These are phyloP conservation scores for Protea cynaroides DNA, from an alignment of 164 flowering plant genomes.

Conservation along the genomic window DNA sequence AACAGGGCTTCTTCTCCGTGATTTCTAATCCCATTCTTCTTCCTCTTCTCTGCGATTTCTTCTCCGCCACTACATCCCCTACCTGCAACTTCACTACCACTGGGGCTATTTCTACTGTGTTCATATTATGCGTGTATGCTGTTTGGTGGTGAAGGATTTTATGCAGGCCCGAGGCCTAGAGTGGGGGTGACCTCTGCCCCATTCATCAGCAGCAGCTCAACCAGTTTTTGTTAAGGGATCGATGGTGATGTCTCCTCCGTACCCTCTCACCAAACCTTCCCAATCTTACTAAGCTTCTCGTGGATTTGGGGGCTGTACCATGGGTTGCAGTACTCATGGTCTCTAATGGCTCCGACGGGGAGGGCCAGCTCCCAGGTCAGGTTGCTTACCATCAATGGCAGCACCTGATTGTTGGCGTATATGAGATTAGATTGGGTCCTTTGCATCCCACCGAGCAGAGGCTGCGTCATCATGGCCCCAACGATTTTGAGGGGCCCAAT, in stretches of 20 bases:
- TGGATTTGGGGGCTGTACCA: neutral
- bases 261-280: constrained; percentile 27
- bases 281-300: constrained; percentile 9
- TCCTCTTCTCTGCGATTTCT: no score
- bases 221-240: constrained; percentile 29
- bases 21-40: no score
- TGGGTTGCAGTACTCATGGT: constrained; percentile 34
- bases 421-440: constrained; percentile 29
- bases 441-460: constrained; percentile 28
- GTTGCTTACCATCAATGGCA: constrained; percentile 22
- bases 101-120: no score
- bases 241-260: constrained; percentile 27
- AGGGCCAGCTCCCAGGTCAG: constrained; percentile 33
- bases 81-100: no score
- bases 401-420: constrained; percentile 10
- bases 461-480: constrained; percentile 34
- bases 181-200: constrained; percentile 30
- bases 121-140: no score
- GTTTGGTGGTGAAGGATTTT: no score
- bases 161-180: no score
- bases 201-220: constrained; percentile 19
- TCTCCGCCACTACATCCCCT: no score
- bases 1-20: no score
- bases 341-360: constrained; percentile 33
- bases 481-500: constrained; percentile 24